A percentile compares a stretch with the other conserved stretches of the same genome.
These are phyloP conservation scores for Castanea sativa DNA, from an alignment of 306 rosid genomes.

Conservation along the genomic window DNA sequence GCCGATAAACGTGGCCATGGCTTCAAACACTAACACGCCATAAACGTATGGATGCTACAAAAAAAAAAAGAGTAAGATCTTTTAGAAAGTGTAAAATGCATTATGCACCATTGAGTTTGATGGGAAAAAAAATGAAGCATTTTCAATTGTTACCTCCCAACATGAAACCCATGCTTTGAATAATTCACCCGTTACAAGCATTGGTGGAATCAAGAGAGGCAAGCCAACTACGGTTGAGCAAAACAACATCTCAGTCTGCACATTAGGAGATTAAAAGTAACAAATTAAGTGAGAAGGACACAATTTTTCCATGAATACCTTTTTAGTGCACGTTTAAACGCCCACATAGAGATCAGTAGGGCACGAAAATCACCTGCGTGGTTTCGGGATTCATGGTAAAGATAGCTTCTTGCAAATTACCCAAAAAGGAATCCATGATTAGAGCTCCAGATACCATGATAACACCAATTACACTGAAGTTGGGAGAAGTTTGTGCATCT, in stretches of 20 bases:
- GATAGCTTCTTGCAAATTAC: conserved; percentile 97
- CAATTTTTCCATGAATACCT: conserved; percentile 17
- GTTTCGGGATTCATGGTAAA: conserved; percentile 95
- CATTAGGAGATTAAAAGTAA: conserved; percentile 3
- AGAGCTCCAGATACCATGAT: conserved; percentile 91
- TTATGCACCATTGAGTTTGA: conserved; percentile 5
- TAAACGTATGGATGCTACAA: conserved; percentile 92
- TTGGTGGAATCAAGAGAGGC: conserved; percentile 94
- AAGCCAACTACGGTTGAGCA: conserved; percentile 93
- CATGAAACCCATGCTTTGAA: conserved; percentile 94
- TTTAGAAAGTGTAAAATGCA: background rate
- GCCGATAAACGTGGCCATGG: conserved; percentile 89
- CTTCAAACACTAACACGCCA: conserved; percentile 86
- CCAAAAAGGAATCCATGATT: conserved; percentile 90
- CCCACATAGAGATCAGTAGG: background rate
- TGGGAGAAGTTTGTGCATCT: conserved; percentile 91
- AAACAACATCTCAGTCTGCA: conserved; percentile 95
- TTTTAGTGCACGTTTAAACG: conserved; percentile 3
- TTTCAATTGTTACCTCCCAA: conserved; percentile 59
- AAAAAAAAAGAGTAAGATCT: conserved; percentile 19
- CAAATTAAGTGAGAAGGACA: conserved; percentile 14
- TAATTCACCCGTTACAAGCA: conserved; percentile 91
- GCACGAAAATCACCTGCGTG: conserved; percentile 64
- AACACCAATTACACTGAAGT: conserved; percentile 86
- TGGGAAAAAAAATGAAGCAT: background rate